Evolutionary conservation across 1,284 basidiomycete species (phyloP).

Genomic region (Peniophora sp.): DNA sequence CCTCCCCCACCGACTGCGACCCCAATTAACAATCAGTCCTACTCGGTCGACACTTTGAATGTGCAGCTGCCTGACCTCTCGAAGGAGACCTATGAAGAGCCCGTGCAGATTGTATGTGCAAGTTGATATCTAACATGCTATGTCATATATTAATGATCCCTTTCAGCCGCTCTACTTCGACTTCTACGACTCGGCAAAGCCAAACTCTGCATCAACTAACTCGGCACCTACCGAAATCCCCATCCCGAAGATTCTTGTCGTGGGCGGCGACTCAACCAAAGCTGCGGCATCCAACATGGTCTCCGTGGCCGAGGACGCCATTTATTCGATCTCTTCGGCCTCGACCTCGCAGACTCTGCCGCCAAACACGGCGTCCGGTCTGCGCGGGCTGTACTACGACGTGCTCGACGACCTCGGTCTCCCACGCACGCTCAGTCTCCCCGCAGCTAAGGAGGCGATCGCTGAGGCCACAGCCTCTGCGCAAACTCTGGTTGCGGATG

Average conservation of each 20-base stretch:
- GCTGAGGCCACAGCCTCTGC: too few species aligned
- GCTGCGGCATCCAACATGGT: constrained; percentile 49
- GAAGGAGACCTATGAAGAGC: constrained; percentile 30
- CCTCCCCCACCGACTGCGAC: constrained; percentile 12
- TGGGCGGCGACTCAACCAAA: constrained; percentile 59
- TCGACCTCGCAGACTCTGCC: background rate
- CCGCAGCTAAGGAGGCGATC: background rate
- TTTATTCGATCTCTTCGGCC: background rate
- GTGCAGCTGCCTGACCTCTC: constrained; percentile 52
- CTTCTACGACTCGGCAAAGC: constrained; percentile 56
- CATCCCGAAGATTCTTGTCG: constrained; percentile 63
- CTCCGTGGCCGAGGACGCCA: constrained; percentile 2
- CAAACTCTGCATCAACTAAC: constrained; percentile 5
- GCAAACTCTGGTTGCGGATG: background rate
- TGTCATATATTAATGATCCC: background rate
- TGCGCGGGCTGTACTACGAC: background rate
- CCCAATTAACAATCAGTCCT: constrained; percentile 15
- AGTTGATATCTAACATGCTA: background rate
- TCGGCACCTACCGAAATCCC: constrained; percentile 20
- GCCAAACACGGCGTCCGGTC: background rate
- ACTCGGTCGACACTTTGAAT: constrained; percentile 30
- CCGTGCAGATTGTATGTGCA: constrained; percentile 55
- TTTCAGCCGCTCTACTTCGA: constrained; percentile 66
- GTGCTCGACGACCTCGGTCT: background rate
- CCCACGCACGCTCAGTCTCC: background rate